phyloP scores from a whole-genome alignment of 2,329 filamentous ascomycete species.

The Aspergillus hortae region DNA sequence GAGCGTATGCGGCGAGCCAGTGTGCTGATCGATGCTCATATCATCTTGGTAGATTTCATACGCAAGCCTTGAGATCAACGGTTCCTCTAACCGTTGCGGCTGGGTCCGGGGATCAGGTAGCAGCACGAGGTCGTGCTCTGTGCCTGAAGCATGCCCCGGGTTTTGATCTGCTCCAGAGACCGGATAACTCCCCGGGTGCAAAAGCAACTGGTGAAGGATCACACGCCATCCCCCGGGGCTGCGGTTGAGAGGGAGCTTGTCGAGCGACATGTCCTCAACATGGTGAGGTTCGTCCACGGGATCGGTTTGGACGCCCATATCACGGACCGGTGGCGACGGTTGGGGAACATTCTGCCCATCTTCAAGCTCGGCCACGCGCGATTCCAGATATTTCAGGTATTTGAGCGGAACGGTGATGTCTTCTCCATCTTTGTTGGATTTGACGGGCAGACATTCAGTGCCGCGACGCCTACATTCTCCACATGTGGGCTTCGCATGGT shows the following conservation, averaged over 20 bases:
- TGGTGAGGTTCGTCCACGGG: neutral
- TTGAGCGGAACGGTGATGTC: conserved; percentile 22
- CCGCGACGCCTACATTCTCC: conserved; percentile 26
- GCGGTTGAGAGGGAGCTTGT: neutral
- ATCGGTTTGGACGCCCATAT: conserved; percentile 24
- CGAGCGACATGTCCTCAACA: neutral
- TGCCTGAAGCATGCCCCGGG: neutral
- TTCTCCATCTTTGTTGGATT: conserved; percentile 22
- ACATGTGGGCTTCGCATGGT: conserved; percentile 26
- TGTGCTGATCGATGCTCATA: neutral
- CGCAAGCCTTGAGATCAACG: neutral
- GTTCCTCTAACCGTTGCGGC: neutral
- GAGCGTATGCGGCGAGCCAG: neutral
- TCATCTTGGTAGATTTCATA: conserved; percentile 1
- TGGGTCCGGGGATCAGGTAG: neutral
- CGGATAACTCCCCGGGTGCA: neutral
- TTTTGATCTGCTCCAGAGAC: neutral
- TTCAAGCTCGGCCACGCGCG: conserved; percentile 21
- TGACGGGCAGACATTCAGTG: conserved; percentile 24
- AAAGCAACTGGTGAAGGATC: neutral
- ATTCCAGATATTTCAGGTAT: conserved; percentile 23
- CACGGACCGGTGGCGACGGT: conserved; percentile 8
- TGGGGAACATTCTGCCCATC: neutral
- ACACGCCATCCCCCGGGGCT: neutral
- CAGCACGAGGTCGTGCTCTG: neutral